Evolutionary conservation across 345 rosid species (phyloP), one percentile per base, ranked within the genome.

Genomic region (Lepidium africanum): DNA sequence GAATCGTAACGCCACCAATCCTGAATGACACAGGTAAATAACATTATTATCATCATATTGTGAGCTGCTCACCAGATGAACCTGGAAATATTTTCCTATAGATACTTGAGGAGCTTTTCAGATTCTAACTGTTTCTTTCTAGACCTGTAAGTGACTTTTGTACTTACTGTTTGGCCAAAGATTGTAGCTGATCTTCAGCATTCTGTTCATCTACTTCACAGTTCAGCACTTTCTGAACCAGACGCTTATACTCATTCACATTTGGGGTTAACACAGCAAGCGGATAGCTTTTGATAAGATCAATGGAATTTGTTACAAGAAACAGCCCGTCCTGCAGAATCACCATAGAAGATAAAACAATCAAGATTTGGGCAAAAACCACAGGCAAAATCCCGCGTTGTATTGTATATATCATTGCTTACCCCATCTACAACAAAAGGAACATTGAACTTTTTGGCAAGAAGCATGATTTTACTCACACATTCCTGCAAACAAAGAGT

Each of bases 401-500:
- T 5, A 4, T 43, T 19, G 4, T 55, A 51, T 21, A 53, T 58
- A 14, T n/a, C 50, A 50, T 8, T 50, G 69, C 84, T 72, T 79
- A 91, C 95, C 95, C 95, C 97, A 54, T 93, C 97, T 47, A 94
- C 67, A 59, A 94, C 86, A 55, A 91, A 74, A 11, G 99, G 97
- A 77, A 91, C 83, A 76, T 83, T 89, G 65, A 41, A 78, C 53
- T 76, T 72, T 67, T 84, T 87, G 63, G 97, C 99, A 76, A 56
- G 87, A 77, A 74, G 81, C 77, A 94, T 82, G 76, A 91, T 89
- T 56, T 80, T 73, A 68, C 86, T 74, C 48, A 86, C 92, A 68
- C 95, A 94, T 48, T 87, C 97, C 96, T 94, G 81, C 13, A 63
- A 21, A n/a, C 5, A 30, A 3, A 30, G 52, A 46, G 9, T 9